Conservation (phyloP, 371 early-diverging fungal species). For the Gilbertella persicaria region DNA sequence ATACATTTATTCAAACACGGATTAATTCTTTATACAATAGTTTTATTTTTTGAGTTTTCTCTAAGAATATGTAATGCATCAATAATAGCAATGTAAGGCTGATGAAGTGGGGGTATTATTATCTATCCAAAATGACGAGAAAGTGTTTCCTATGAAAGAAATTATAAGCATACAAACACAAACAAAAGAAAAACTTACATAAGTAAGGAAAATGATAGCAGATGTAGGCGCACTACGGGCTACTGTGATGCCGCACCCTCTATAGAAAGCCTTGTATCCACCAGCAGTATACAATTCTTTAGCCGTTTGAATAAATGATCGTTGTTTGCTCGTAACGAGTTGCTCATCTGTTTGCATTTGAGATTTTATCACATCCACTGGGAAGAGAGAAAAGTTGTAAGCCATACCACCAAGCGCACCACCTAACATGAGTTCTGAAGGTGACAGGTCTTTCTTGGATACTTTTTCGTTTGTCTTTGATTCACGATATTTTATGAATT, state of each 20-base stretch:
- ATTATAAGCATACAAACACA: neutral
- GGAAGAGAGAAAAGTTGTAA: slow-evolving; percentile 89
- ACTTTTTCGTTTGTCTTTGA: slow-evolving; percentile 19
- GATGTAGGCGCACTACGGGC: slow-evolving; percentile 89
- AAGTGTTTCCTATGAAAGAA: slow-evolving; percentile 13
- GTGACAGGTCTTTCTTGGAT: slow-evolving; percentile 60
- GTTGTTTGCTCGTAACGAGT: slow-evolving; percentile 22
- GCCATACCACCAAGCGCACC: slow-evolving; percentile 94
- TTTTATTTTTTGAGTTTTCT: no score
- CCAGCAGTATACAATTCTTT: slow-evolving; percentile 72
- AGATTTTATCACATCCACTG: slow-evolving; percentile 94
- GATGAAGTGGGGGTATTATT: slow-evolving; percentile 4
- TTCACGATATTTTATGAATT: slow-evolving; percentile 56
- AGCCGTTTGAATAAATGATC: slow-evolving; percentile 61
- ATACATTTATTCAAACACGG: no score
- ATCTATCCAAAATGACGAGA: slow-evolving; percentile 20
- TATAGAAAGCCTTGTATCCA: slow-evolving; percentile 87
- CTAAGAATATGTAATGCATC: no score
- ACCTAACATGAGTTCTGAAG: slow-evolving; percentile 77
- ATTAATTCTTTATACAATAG: no score
- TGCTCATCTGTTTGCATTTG: slow-evolving; percentile 90
- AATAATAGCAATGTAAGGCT: no score
- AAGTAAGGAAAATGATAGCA: slow-evolving; percentile 90
- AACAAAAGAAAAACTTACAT: slow-evolving; percentile 51
- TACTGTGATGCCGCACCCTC: slow-evolving; percentile 93